Percentiles rank a stretch among this genome's conserved stretches.
Evolutionary conservation across 371 early-diverging fungal species (phyloP).

Genomic region (Dinochytrium kinnereticum): DNA sequence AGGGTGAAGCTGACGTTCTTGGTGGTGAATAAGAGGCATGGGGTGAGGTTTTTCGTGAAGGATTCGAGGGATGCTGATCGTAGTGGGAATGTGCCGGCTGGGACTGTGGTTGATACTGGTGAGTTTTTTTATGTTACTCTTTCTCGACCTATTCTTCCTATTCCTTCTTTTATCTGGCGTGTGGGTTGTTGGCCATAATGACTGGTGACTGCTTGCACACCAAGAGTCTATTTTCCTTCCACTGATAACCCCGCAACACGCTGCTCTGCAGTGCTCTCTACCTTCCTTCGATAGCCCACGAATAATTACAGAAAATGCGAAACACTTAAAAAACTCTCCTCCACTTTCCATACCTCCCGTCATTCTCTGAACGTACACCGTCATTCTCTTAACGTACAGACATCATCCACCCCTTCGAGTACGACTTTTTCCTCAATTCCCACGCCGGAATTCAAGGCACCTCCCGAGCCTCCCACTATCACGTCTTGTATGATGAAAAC

Average conservation of each 20-base stretch:
- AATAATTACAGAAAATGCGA: no score
- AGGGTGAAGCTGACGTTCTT: constrained; percentile 88
- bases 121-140: constrained; percentile 73
- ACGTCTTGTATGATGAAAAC: constrained; percentile 84
- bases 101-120: constrained; percentile 88
- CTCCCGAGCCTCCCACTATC: constrained; percentile 89
- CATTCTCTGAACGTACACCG: background rate
- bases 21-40: constrained; percentile 96
- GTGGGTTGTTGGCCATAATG: no score
- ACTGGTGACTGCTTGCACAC: no score
- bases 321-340: no score
- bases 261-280: no score
- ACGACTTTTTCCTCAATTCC: constrained; percentile 87
- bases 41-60: constrained; percentile 90
- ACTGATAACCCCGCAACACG: no score
- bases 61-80: constrained; percentile 61
- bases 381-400: background rate
- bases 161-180: no score
- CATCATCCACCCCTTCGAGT: constrained; percentile 32
- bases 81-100: constrained; percentile 84
- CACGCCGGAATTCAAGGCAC: constrained; percentile 95
- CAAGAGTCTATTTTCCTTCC: no score
- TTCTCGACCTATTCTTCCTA: constrained; percentile 3
- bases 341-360: no score
- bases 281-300: no score